Base-by-base conservation (phyloP, 2,329 filamentous ascomycete species). In the Didymella segeticola region DNA sequence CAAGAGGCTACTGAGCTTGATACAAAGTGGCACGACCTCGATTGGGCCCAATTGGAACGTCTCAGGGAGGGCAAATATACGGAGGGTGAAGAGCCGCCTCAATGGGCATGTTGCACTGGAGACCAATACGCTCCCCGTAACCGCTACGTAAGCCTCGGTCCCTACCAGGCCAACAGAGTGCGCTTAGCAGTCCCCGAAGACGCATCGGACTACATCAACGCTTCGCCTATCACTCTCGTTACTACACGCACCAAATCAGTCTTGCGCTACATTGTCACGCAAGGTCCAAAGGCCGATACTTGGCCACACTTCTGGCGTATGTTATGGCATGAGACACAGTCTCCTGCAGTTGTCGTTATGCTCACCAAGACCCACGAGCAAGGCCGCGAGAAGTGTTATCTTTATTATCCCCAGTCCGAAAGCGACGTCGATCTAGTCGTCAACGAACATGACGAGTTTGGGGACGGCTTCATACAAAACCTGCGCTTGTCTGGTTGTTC, bases 281-380 rank as follows among this genome's bases (percentile, higher is more conserved):
- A 87, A 78, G 95, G 95, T 0, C 95, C 95, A 5, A 96, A 93
- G 68, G 75, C 82, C 54, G 84, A 85, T 20, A 90, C 89, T 12
- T 82, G 89, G 49, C 85, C 87, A 61, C 91, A 96, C 69, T 90
- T 96, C 61, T 99, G 93, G 90, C 90, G 95, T 69, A 99, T 99
- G 95, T 81, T 97, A 26, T 90, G 90, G 72, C 88, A 96, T 68
- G 91, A 96, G 74, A 85, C 81, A 14, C 85, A 89, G 2, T 70
- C 68, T 19, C 74, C 77, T 1, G 91, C 86, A 1, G 91, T 98
- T 50, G 88, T 98, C 46, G 88, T 98, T 51, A 97, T 98, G 90
- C 84, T 99, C 58, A 98, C 93, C 2, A 91, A 92, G 70, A 93
- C 91, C 20, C 83, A 90, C 68, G 93, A 98, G 75, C 82, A 83